These are phyloP conservation scores for Polygonum aviculare DNA, from an alignment of 148 eudicot species.

Conservation along the genomic window DNA sequence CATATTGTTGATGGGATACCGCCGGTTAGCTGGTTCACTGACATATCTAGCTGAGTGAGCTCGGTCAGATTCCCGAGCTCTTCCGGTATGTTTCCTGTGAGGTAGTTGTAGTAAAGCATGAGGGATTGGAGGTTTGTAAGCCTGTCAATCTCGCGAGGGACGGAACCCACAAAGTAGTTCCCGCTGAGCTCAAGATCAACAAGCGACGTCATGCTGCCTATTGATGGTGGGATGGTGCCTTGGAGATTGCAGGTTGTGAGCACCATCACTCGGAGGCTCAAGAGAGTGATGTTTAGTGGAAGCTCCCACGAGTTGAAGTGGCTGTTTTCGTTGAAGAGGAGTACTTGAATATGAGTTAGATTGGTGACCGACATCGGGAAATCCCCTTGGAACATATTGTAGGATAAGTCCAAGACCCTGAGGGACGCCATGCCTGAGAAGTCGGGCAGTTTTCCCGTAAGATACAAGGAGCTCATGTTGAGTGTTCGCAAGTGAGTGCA, in stretches of 20 bases:
- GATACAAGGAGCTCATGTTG: conserved; percentile 28
- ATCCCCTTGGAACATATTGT: conserved; percentile 47
- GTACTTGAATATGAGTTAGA: not conserved
- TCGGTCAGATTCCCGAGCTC: conserved; percentile 69
- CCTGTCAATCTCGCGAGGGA: conserved; percentile 58
- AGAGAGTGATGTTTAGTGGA: conserved; percentile 36
- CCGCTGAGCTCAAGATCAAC: conserved; percentile 74
- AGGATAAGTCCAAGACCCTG: conserved; percentile 46
- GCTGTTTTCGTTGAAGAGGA: conserved; percentile 40
- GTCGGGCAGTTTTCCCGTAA: conserved; percentile 52
- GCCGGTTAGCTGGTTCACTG: conserved; percentile 61
- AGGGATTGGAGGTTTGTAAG: conserved; percentile 45
- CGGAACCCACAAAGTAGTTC: conserved; percentile 43
- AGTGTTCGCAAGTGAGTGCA: conserved; percentile 58
- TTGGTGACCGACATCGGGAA: conserved; percentile 36
- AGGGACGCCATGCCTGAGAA: conserved; percentile 50
- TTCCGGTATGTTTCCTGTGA: conserved; percentile 57
- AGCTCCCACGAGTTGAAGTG: conserved; percentile 52
- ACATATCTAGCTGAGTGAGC: conserved; percentile 55
- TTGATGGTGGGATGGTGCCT: conserved; percentile 44
- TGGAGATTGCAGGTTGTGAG: conserved; percentile 45
- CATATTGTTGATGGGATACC: conserved; percentile 47
- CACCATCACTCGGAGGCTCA: conserved; percentile 45
- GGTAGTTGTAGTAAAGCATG: conserved; percentile 70
- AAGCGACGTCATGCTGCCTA: conserved; percentile 76